Conservation (phyloP, 768 basidiomycete species). For the Porphyrellus cyaneotinctus region DNA sequence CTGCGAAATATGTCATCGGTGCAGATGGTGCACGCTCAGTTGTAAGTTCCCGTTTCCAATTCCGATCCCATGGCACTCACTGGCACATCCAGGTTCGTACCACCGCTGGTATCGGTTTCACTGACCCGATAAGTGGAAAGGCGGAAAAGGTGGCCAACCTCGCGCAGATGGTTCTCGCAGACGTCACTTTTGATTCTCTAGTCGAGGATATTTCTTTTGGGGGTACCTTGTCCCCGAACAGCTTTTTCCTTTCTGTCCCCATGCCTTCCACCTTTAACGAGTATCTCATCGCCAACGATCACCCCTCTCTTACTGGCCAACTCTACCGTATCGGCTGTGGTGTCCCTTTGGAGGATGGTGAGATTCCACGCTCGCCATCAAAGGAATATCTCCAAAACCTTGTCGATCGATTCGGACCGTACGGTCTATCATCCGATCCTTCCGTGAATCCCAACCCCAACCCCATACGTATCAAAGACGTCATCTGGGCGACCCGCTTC, state of each 20-base stretch:
- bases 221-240: conserved; percentile 25
- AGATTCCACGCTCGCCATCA: conserved; percentile 37
- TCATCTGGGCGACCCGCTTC: conserved; percentile 45
- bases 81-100: conserved; percentile 37
- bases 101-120: conserved; percentile 39
- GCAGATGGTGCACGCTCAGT: conserved; percentile 46
- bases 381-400: conserved; percentile 42
- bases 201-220: background rate
- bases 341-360: conserved; percentile 33
- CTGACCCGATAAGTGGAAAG: conserved; percentile 36
- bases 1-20: conserved; percentile 37
- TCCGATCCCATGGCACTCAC: background rate
- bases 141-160: conserved; percentile 28
- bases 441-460: conserved; percentile 29
- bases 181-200: conserved; percentile 36
- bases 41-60: conserved; percentile 22
- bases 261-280: conserved; percentile 31
- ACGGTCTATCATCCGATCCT: conserved; percentile 32
- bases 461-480: conserved; percentile 33
- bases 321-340: conserved; percentile 41
- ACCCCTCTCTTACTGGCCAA: conserved; percentile 2
- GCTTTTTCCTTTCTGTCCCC: conserved; percentile 35
- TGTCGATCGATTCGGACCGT: conserved; percentile 39
- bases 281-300: conserved; percentile 9
- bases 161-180: conserved; percentile 44